Base-by-base conservation (phyloP, 2,329 filamentous ascomycete genomes). In the Colletotrichum theobromicola region DNA sequence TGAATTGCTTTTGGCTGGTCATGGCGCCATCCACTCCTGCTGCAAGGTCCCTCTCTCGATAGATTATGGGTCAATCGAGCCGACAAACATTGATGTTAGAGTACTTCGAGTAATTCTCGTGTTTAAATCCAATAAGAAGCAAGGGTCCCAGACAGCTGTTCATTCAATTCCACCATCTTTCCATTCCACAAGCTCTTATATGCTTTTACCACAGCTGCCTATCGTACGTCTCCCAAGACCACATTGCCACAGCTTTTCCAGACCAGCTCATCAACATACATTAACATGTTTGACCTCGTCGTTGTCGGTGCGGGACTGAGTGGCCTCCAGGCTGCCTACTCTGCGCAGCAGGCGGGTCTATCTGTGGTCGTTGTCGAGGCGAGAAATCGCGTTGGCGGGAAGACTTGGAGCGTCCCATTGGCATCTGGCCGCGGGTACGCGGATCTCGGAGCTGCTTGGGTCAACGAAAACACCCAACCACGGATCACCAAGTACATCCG, bases 311-410 rank as follows among this genome's bases (percentile, higher is more conserved):
- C 82, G 9, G 84, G 85, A 1, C 77, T 86, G 8, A 78, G 79
- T 18, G 85, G 85, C 15, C 80, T 86, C 1, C 78, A 80, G 30
- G 83, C 84, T 1, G 84, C 83, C 0, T 73, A 79, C 10, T 76
- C 81, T 7, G 68, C 82, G 4, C 76, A 81, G 21, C 77, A 79
- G 34, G 77, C 81, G 0, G 84, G 84, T 0, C 75, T 81, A 0
- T 83, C 82, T 2, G 80, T 78, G 21, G 66, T 80, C 3, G 80
- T 87, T 13, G 78, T 87, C 0, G 85, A 87, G 67, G 85, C 85
- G 7, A 76, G 85, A 5, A 82, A 86, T 72, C 83, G 86, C 4
- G 84, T 87, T 1, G 85, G 85, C 6, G 86, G 85, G 2, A 85
- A 85, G 76, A 84, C 81, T 0, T 85, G 80, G 80, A 81, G 74